A percentile compares a stretch with the other conserved stretches of the same genome.
phyloP scores from a whole-genome alignment of 306 rosid genomes.

The Ceratonia siliqua region DNA sequence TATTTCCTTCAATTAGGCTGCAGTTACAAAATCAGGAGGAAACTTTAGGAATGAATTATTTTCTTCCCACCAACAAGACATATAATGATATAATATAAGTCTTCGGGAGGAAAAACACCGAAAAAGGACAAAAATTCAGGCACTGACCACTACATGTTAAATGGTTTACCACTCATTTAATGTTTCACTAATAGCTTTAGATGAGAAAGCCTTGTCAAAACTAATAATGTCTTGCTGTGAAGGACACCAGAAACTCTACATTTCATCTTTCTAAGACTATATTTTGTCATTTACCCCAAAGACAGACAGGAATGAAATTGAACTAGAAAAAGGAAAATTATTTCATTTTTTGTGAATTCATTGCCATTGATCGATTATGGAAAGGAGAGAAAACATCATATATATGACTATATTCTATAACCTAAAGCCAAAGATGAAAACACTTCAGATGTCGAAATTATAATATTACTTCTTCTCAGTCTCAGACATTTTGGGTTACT shows the following conservation, averaged over 20 bases:
- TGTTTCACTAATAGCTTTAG: neutral
- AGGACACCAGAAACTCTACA: conserved; percentile 5
- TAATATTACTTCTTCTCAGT: neutral
- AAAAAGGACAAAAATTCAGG: no score
- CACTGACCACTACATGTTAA: neutral
- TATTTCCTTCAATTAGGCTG: no score
- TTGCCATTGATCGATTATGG: neutral
- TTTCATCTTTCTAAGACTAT: neutral
- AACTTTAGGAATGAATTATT: no score
- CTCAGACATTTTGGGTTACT: neutral
- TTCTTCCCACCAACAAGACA: no score
- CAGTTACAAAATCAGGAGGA: no score
- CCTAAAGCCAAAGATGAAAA: neutral
- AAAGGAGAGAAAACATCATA: neutral
- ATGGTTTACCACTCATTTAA: neutral
- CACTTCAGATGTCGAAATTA: neutral
- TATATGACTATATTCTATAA: no score
- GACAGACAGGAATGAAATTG: neutral
- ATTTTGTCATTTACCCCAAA: neutral
- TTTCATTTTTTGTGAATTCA: neutral
- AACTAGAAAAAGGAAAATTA: neutral
- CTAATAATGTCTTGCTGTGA: neutral
- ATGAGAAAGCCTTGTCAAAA: neutral
- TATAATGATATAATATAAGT: no score
- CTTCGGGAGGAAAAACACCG: no score